A percentile compares a stretch with the other conserved stretches of the same genome.
phyloP scores from a whole-genome alignment of 2,329 filamentous ascomycete genomes.

The Septoria linicola region DNA sequence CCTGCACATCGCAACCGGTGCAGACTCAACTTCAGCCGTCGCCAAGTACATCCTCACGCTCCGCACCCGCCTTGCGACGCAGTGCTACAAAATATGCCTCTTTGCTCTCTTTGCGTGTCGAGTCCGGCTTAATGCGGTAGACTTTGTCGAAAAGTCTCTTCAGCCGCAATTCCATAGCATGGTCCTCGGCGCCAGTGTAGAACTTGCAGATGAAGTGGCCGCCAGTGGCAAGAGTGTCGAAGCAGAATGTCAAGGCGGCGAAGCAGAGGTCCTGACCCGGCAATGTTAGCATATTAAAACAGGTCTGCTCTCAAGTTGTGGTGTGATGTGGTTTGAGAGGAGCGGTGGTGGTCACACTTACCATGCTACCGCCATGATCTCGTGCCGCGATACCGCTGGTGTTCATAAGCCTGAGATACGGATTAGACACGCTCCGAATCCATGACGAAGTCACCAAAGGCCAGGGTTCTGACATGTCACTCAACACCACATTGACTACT shows the following conservation, averaged over 20 bases:
- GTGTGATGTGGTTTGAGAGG: too few species aligned
- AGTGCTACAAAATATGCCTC: constrained; percentile 86
- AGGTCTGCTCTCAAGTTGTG: neutral
- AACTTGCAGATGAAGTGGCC: constrained; percentile 98
- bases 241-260: constrained; percentile 80
- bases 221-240: constrained; percentile 75
- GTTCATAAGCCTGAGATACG: constrained; percentile 98
- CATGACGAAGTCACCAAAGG: constrained; percentile 73
- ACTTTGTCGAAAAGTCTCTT: constrained; percentile 77
- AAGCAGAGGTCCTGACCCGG: constrained; percentile 74
- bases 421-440: constrained; percentile 90
- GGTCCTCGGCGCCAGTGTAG: constrained; percentile 88
- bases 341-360: constrained; percentile 48
- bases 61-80: constrained; percentile 58
- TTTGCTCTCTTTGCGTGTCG: constrained; percentile 71
- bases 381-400: constrained; percentile 83
- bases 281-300: neutral
- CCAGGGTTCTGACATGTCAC: constrained; percentile 99
- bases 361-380: constrained; percentile 94
- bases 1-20: too few species aligned
- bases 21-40: constrained; percentile 20
- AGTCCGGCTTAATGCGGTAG: constrained; percentile 83
- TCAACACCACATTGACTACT: constrained; percentile 87
- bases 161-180: constrained; percentile 70
- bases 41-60: constrained; percentile 46